Base-by-base conservation (phyloP, 805 yeast genomes). In the Sugiyamaella marilandica region DNA sequence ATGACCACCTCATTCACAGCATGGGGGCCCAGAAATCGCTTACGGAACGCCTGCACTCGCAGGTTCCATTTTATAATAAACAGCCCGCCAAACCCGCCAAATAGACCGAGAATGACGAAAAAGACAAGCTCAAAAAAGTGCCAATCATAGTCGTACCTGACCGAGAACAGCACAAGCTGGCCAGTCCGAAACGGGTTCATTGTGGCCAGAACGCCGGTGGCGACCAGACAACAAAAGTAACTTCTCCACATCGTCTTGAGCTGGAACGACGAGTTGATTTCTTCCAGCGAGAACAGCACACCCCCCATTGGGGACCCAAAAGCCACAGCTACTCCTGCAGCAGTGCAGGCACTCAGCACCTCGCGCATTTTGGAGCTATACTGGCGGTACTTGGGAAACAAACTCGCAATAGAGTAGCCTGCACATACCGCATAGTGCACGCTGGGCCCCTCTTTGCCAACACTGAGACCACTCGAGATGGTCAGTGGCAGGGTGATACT, bases 221-320 rank as follows among this genome's bases (percentile, higher is more conserved):
- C 97, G 1, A 89, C 81, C 54, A 95, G 71, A 1, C 97, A 86
- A 62, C 97, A 90, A 62, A 89, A 91, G 64, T 91, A 94, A 1
- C 94, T 81, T 62, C 89, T 86, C 95, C 96, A 88, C 67, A 95
- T 77, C 0, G 96, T 87, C 2, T 85, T 76, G 13, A 90, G 71
- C 59, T 82, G 85, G 65, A 89, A 85, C 39, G 79, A 78, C 32
- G 84, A 75, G 0, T 94, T 80, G 31, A 94, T 89, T 61, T 94
- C 99, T 66, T 94, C 99, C 54, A 94, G 78, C 10, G 95, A 83
- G 67, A 95, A 94, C 37, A 94, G 70, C 1, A 94, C 98, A 13
- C 99, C 99, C 33, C 99, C 99, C 73, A 92, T 89, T 0, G 99
- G 99, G 10, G 91, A 81, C 0, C 96, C 98, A 73, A 94, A 94